phyloP scores from a whole-genome alignment of 164 flowering plant genomes.

The Cinnamomum micranthum region DNA sequence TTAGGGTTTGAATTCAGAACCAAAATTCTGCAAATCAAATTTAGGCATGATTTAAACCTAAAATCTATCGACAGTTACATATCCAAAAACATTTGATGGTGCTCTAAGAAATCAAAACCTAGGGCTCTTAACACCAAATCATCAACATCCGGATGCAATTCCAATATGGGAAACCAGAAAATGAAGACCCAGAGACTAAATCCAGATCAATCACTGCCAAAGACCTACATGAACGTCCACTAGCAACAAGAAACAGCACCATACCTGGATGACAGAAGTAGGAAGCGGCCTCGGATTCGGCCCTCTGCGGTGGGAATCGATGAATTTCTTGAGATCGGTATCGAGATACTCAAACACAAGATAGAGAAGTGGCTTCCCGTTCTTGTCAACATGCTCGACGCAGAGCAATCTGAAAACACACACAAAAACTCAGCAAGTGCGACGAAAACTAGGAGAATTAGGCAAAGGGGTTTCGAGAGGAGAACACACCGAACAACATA shows the following conservation, averaged over 20 bases:
- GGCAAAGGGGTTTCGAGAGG: not conserved
- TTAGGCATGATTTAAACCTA: not conserved
- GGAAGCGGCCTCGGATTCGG: slow-evolving; percentile 71
- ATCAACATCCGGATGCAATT: not conserved
- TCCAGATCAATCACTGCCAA: not conserved
- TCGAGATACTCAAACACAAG: slow-evolving; percentile 93
- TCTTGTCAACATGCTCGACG: slow-evolving; percentile 80
- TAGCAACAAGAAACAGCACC: too few species aligned
- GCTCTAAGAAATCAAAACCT: too few species aligned
- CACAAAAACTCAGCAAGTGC: not conserved
- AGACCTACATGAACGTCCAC: not conserved
- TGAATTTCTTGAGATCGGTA: slow-evolving; percentile 91
- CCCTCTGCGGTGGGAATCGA: slow-evolving; percentile 78
- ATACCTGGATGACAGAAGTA: slow-evolving; percentile 39
- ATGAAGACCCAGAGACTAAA: not conserved
- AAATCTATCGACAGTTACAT: not conserved
- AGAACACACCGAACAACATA: slow-evolving; percentile 52
- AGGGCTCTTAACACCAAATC: not conserved
- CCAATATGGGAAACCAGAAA: not conserved
- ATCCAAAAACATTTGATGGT: not conserved
- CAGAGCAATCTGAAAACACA: slow-evolving; percentile 47
- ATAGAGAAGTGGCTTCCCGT: slow-evolving; percentile 77
- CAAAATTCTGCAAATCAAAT: not conserved
- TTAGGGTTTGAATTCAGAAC: not conserved
- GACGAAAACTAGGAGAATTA: not conserved